Conservation (phyloP, 345 rosid genomes). For the Ceriops decandra region DNA sequence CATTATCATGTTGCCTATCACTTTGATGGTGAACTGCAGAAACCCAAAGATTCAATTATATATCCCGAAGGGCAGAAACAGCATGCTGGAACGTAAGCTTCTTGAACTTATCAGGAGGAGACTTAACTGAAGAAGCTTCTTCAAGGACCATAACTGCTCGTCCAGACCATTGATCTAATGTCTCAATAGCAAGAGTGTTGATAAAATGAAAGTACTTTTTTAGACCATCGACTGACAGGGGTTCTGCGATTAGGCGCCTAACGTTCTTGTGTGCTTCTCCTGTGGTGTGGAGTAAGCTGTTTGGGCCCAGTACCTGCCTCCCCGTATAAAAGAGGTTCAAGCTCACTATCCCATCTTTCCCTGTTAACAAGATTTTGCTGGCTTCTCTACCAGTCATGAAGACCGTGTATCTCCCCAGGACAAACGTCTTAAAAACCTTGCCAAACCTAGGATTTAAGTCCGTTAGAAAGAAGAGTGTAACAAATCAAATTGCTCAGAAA, state of each 20-base stretch:
- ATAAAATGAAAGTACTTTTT: constrained; percentile 57
- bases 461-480: not conserved
- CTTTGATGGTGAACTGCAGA: constrained; percentile 63
- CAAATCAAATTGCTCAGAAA: not conserved
- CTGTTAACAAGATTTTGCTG: constrained; percentile 56
- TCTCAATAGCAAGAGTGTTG: constrained; percentile 43
- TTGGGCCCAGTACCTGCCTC: constrained; percentile 53
- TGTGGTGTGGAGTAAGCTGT: constrained; percentile 57
- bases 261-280: constrained; percentile 63
- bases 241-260: constrained; percentile 50
- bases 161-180: constrained; percentile 51
- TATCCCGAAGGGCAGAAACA: not conserved
- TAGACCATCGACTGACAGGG: constrained; percentile 56
- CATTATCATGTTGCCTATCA: constrained; percentile 70
- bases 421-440: constrained; percentile 54
- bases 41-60: not conserved
- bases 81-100: not conserved
- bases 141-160: constrained; percentile 45
- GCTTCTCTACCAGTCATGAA: constrained; percentile 72
- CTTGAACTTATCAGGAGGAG: not conserved
- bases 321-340: constrained; percentile 68
- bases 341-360: constrained; percentile 71
- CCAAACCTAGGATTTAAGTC: constrained; percentile 41
- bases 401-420: constrained; percentile 51
- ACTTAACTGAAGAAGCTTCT: constrained; percentile 66